Evolutionary conservation across 2,329 filamentous ascomycete species (phyloP).

Genomic region (Myotisia sp.): DNA sequence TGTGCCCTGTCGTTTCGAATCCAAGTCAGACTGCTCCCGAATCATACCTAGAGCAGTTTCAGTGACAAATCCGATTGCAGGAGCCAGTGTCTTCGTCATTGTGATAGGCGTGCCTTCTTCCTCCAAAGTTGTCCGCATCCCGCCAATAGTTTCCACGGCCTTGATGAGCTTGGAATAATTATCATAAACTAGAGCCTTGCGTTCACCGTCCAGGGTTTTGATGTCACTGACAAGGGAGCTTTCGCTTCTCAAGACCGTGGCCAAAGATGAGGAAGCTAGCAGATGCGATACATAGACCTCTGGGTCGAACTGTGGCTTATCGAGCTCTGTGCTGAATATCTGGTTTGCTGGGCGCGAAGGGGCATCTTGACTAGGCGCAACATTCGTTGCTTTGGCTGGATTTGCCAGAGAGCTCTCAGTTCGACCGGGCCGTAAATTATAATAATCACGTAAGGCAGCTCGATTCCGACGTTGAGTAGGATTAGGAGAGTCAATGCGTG

Average conservation of each 20-base stretch:
- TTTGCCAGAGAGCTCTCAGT: constrained; percentile 20
- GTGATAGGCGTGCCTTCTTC: constrained; percentile 31
- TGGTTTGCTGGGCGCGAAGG: constrained; percentile 26
- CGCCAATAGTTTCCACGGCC: constrained; percentile 90
- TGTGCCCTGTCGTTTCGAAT: constrained; percentile 13
- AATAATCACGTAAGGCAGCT: constrained; percentile 82
- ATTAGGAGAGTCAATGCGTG: constrained; percentile 30
- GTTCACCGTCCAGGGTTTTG: constrained; percentile 79
- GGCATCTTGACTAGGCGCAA: constrained; percentile 24
- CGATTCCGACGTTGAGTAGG: constrained; percentile 50
- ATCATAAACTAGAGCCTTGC: constrained; percentile 94
- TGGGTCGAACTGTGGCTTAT: constrained; percentile 57
- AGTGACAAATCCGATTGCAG: constrained; percentile 31
- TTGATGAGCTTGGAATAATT: constrained; percentile 95
- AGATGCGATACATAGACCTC: constrained; percentile 39
- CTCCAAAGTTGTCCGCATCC: constrained; percentile 40
- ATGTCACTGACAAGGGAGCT: constrained; percentile 51
- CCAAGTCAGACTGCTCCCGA: constrained; percentile 26
- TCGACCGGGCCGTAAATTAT: constrained; percentile 54
- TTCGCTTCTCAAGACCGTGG: constrained; percentile 32
- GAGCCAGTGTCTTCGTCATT: constrained; percentile 31
- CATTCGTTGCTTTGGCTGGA: constrained; percentile 22
- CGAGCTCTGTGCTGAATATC: constrained; percentile 46
- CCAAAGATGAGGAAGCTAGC: constrained; percentile 27
- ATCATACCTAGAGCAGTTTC: constrained; percentile 30